Evolutionary conservation across 441 rosid species (phyloP).

Genomic region (Adansonia grandidieri): DNA sequence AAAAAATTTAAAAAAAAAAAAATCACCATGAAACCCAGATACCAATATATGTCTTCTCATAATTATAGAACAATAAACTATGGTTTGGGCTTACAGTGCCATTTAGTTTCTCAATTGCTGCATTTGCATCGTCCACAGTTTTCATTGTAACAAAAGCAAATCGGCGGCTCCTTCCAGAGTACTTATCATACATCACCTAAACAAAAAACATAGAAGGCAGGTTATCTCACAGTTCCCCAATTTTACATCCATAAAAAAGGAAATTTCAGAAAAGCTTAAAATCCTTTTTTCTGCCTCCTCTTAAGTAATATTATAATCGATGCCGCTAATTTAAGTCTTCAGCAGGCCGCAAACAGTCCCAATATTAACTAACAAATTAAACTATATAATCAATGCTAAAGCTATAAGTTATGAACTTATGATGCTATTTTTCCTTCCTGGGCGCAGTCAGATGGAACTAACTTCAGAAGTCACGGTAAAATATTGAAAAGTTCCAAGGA

Average conservation of each 20-base stretch:
- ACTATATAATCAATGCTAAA: background rate
- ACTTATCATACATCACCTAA: constrained; percentile 90
- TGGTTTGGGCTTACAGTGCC: constrained; percentile 60
- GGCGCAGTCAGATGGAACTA: background rate
- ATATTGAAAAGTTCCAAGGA: background rate
- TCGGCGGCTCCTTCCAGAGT: constrained; percentile 77
- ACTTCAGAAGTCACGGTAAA: background rate
- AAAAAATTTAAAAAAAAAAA: background rate
- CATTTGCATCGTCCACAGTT: constrained; percentile 80
- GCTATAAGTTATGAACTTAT: background rate
- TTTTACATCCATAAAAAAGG: background rate
- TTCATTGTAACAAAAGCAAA: constrained; percentile 92
- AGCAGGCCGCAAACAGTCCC: background rate
- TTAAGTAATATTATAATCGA: background rate
- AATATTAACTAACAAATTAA: background rate
- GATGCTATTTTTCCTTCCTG: background rate
- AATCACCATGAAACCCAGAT: constrained; percentile 24
- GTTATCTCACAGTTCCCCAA: background rate
- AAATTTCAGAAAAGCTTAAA: background rate
- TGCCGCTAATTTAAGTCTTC: background rate
- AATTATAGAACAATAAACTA: constrained; percentile 4
- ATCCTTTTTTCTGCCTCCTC: background rate
- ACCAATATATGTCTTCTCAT: constrained; percentile 3
- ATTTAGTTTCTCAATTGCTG: constrained; percentile 78
- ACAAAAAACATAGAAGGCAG: background rate